A percentile compares a stretch with the other conserved stretches of the same genome.
Evolutionary conservation across 306 rosid genomes (phyloP).

Genomic region (Cucumis hystrix): DNA sequence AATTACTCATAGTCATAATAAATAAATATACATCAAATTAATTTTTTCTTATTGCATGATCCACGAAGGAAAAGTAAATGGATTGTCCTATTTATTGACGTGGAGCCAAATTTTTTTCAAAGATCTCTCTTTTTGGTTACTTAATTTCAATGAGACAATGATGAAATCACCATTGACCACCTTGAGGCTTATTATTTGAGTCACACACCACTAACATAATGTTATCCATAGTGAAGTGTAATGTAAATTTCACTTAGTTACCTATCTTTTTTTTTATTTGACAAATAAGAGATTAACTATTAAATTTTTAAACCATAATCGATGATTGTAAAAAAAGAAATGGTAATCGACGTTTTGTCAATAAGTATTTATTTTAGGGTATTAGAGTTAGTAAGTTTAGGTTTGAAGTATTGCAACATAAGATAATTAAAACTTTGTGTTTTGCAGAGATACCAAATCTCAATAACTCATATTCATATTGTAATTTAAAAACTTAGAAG

Average conservation of each 20-base stretch:
- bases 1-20: not conserved
- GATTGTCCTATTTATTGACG: not conserved
- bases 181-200: not conserved
- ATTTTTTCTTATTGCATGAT: not conserved
- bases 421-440: too few species aligned
- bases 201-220: not conserved
- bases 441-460: not conserved
- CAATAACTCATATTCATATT: not conserved
- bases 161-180: constrained; percentile 1
- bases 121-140: not conserved
- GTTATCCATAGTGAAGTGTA: not conserved
- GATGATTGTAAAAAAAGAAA: too few species aligned
- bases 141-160: not conserved
- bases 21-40: not conserved
- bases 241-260: not conserved
- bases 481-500: not conserved
- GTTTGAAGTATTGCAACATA: too few species aligned
- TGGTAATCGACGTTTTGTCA: not conserved
- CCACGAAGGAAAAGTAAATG: not conserved
- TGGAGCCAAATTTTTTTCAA: not conserved
- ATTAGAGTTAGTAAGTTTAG: too few species aligned
- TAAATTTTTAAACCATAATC: too few species aligned
- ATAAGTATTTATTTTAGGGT: too few species aligned
- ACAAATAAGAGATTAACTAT: too few species aligned
- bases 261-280: too few species aligned